Conservation (phyloP, 257 asterid species). For the Solanum commersonii region DNA sequence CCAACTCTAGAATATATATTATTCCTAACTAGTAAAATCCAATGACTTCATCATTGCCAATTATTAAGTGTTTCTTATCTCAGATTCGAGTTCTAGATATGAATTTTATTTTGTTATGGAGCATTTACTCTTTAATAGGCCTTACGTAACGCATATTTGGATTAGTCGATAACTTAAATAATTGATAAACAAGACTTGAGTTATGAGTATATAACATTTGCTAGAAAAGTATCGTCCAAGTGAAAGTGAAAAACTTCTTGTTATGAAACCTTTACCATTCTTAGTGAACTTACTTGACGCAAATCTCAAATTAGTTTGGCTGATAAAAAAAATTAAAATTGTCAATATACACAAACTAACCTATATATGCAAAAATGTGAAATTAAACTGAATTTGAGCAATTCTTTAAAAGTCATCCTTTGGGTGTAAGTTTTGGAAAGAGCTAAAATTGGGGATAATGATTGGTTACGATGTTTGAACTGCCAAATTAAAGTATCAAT, state of each 20-base stretch:
- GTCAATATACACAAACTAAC: neutral
- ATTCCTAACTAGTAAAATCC: neutral
- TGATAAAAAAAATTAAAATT: neutral
- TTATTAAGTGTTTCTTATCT: neutral
- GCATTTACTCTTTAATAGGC: neutral
- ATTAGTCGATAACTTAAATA: neutral
- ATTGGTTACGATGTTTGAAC: conserved; percentile 17
- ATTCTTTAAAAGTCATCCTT: neutral
- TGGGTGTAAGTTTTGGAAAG: neutral
- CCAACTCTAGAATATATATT: neutral
- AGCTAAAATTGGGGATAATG: neutral
- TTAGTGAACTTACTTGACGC: neutral
- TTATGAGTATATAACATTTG: neutral
- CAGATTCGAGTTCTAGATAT: accelerated
- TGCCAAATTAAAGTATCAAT: neutral
- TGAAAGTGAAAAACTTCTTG: neutral
- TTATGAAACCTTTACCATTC: neutral
- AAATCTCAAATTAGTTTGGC: neutral
- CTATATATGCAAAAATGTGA: neutral
- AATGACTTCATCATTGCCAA: neutral
- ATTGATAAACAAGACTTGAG: neutral
- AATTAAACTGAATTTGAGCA: neutral
- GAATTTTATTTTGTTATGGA: neutral
- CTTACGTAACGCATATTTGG: neutral
- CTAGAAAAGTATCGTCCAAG: neutral